These are phyloP conservation scores for Colletotrichum sidae DNA, from an alignment of 2,329 filamentous ascomycete species.

Conservation along the genomic window DNA sequence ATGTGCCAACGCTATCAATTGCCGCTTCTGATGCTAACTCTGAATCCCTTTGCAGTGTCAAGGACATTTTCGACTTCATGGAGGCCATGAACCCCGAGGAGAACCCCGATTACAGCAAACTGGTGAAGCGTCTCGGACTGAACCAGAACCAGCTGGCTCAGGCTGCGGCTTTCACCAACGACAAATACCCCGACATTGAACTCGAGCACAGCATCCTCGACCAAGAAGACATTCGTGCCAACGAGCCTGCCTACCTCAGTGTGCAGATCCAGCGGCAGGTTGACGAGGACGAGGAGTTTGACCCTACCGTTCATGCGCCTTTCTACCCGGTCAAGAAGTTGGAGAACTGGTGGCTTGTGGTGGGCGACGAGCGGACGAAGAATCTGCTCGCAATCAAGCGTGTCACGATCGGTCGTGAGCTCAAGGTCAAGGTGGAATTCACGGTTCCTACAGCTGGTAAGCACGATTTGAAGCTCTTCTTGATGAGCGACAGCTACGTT, in stretches of 20 bases:
- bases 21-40: constrained; percentile 45
- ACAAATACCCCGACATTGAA: constrained; percentile 95
- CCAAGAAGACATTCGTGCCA: constrained; percentile 81
- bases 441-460: constrained; percentile 86
- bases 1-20: constrained; percentile 51
- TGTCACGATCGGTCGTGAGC: constrained; percentile 83
- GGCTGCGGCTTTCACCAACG: constrained; percentile 95
- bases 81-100: constrained; percentile 97
- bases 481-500: constrained; percentile 98
- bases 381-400: constrained; percentile 93
- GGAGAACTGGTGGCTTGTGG: constrained; percentile 99
- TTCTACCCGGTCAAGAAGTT: constrained; percentile 94
- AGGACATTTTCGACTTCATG: constrained; percentile 98
- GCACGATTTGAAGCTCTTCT: constrained; percentile 88
- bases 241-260: constrained; percentile 83
- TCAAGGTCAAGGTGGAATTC: constrained; percentile 87
- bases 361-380: constrained; percentile 91
- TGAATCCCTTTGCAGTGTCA: constrained; percentile 68
- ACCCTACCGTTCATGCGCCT: constrained; percentile 90
- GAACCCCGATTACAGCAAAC: constrained; percentile 81
- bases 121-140: constrained; percentile 83
- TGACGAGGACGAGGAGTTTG: constrained; percentile 74
- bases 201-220: constrained; percentile 90
- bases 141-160: constrained; percentile 85
- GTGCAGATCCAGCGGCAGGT: constrained; percentile 88